These are phyloP conservation scores for Umbelopsis sp. DNA, from an alignment of 192 early-diverging fungal genomes.

Conservation along the genomic window DNA sequence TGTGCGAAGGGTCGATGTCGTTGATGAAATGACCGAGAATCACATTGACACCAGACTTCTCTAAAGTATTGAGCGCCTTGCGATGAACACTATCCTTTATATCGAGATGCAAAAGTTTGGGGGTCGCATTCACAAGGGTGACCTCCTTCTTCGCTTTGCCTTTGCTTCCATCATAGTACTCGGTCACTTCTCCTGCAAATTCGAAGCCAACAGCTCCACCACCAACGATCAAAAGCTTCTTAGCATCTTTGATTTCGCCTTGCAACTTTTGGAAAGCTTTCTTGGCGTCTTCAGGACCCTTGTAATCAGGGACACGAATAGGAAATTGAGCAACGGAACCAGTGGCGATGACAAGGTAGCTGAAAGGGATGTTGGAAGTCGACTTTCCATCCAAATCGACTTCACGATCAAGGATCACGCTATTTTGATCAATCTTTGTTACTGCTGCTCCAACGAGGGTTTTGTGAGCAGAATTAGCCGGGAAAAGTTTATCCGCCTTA, in stretches of 20 bases:
- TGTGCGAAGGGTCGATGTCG: not conserved
- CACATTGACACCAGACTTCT: slow-evolving; percentile 25
- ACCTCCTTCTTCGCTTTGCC: slow-evolving; percentile 38
- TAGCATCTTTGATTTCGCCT: slow-evolving; percentile 41
- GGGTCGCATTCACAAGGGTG: slow-evolving; percentile 45
- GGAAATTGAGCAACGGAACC: not conserved
- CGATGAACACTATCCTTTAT: slow-evolving; percentile 24
- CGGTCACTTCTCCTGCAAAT: slow-evolving; percentile 58
- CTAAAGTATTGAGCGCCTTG: slow-evolving; percentile 2
- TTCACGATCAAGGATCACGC: not conserved
- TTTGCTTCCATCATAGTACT: slow-evolving; percentile 30
- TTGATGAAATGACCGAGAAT: slow-evolving; percentile 20
- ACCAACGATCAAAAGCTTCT: slow-evolving; percentile 58
- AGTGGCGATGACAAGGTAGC: not conserved
- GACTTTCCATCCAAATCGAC: not conserved
- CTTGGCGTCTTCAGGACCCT: slow-evolving; percentile 33
- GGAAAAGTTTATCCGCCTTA: not conserved
- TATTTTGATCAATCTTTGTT: not conserved
- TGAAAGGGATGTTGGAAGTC: not conserved
- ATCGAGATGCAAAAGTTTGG: slow-evolving; percentile 39
- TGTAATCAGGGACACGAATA: not conserved
- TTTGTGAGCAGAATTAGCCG: not conserved
- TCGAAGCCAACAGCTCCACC: slow-evolving; percentile 66
- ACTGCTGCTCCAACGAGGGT: not conserved
- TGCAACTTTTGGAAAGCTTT: slow-evolving; percentile 41